phyloP scores from a whole-genome alignment of 352 stramenopile genomes.

The Thalassiosira livingstoniorum region DNA sequence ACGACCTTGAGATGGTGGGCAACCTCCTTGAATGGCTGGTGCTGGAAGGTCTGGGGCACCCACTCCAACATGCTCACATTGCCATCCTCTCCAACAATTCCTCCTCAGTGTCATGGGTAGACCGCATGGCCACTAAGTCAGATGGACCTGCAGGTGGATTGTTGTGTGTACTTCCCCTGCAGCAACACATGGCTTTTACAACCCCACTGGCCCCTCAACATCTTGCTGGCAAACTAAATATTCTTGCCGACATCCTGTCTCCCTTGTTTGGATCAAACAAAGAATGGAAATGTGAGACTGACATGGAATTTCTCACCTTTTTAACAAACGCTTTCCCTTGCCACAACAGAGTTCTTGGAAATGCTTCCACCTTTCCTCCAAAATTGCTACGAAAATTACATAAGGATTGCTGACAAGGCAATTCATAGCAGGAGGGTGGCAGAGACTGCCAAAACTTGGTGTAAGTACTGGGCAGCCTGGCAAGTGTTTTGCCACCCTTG shows the following conservation, averaged over 20 bases:
- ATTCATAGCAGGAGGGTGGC: slow-evolving; percentile 3
- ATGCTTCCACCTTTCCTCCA: slow-evolving; percentile 7
- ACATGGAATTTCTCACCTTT: slow-evolving; percentile 41
- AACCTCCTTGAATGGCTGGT: slow-evolving; percentile 35
- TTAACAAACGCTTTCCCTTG: slow-evolving; percentile 38
- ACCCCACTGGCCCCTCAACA: slow-evolving; percentile 35
- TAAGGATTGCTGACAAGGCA: slow-evolving; percentile 14
- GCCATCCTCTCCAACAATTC: slow-evolving; percentile 33
- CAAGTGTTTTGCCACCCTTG: not conserved
- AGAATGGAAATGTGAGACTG: slow-evolving; percentile 44
- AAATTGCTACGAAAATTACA: slow-evolving; percentile 23
- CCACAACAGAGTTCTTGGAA: slow-evolving; percentile 40
- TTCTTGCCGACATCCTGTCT: slow-evolving; percentile 35
- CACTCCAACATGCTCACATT: not conserved
- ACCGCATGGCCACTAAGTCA: slow-evolving; percentile 1
- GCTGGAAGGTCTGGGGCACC: slow-evolving; percentile 27
- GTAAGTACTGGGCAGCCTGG: slow-evolving; percentile 4
- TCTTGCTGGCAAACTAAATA: slow-evolving; percentile 33
- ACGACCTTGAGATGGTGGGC: slow-evolving; percentile 47
- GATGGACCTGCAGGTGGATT: slow-evolving; percentile 21
- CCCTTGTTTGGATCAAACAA: slow-evolving; percentile 25
- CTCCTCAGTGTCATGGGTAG: slow-evolving; percentile 32
- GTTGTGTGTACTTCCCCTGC: not conserved
- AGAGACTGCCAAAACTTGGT: not conserved
- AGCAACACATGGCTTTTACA: not conserved